phyloP scores from a whole-genome alignment of 106 monocot genomes.

The Dioscorea zingiberensis region DNA sequence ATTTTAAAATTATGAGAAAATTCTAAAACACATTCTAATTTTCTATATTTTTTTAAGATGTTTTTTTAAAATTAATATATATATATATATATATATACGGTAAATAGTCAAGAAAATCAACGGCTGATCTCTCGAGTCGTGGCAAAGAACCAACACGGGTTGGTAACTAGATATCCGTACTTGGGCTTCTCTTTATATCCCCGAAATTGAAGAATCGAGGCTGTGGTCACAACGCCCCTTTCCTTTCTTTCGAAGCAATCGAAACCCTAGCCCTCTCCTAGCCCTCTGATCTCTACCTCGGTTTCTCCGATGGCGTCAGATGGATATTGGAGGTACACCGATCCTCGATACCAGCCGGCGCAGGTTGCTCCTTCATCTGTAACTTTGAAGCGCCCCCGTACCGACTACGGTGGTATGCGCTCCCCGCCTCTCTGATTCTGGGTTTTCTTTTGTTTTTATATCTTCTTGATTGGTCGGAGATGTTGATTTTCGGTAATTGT shows the following conservation, averaged over 20 bases:
- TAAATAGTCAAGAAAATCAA: too few relatives aligned
- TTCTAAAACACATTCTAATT: too few relatives aligned
- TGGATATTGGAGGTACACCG: constrained; percentile 56
- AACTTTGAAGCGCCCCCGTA: constrained; percentile 35
- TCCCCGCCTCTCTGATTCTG: neutral
- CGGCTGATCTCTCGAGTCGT: too few relatives aligned
- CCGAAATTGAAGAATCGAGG: too few relatives aligned
- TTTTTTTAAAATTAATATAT: too few relatives aligned
- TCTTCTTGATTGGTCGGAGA: neutral
- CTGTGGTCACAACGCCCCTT: too few relatives aligned
- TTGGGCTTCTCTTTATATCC: too few relatives aligned
- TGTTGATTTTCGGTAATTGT: neutral
- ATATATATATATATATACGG: too few relatives aligned
- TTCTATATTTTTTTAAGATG: too few relatives aligned
- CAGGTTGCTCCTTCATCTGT: constrained; percentile 4
- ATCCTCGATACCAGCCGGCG: constrained; percentile 20
- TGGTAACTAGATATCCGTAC: too few relatives aligned
- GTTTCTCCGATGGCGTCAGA: constrained; percentile 26
- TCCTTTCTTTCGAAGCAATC: neutral
- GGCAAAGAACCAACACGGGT: too few relatives aligned
- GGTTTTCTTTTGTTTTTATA: neutral
- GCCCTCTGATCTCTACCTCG: neutral
- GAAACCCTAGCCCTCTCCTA: constrained; percentile 2
- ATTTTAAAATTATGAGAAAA: too few relatives aligned
- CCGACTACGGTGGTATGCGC: constrained; percentile 26